Percentiles rank a stretch among this genome's conserved stretches.
Conservation (phyloP, 2,329 filamentous ascomycete genomes). For the Colletotrichum cordylinicola region DNA sequence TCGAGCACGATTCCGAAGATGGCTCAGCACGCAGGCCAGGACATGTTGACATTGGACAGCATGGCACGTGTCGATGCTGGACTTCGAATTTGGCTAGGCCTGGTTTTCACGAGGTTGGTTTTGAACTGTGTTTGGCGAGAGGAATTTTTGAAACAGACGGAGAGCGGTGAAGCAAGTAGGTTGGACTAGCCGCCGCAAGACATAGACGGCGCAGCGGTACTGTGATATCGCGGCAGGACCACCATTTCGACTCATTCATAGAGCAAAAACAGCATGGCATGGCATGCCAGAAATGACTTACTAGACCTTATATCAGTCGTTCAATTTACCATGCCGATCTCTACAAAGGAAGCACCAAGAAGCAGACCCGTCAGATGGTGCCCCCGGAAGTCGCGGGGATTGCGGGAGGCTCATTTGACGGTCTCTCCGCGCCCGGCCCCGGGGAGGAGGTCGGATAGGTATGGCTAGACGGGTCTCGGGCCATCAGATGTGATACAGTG, state of each 20-base stretch:
- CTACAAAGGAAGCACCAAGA: background rate
- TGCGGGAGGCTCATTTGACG: background rate
- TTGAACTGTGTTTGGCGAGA: background rate
- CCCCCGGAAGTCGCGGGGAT: background rate
- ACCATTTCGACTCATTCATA: background rate
- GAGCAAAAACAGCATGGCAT: background rate
- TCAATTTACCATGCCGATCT: background rate
- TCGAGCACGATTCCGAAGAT: background rate
- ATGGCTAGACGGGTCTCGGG: background rate
- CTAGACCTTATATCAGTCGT: accelerated
- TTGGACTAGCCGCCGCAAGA: background rate
- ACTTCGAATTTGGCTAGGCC: background rate
- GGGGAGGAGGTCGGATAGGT: background rate
- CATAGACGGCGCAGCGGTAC: background rate
- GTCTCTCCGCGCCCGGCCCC: background rate
- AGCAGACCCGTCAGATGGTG: background rate
- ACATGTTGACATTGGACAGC: background rate
- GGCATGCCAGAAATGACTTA: background rate
- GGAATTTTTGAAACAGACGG: background rate
- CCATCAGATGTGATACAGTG: background rate
- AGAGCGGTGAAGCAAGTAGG: background rate
- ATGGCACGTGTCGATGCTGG: background rate
- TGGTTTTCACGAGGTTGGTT: background rate
- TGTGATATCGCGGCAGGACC: background rate
- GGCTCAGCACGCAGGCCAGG: background rate